phyloP scores from a whole-genome alignment of 257 asterid genomes.

The Lithospermum erythrorhizon region DNA sequence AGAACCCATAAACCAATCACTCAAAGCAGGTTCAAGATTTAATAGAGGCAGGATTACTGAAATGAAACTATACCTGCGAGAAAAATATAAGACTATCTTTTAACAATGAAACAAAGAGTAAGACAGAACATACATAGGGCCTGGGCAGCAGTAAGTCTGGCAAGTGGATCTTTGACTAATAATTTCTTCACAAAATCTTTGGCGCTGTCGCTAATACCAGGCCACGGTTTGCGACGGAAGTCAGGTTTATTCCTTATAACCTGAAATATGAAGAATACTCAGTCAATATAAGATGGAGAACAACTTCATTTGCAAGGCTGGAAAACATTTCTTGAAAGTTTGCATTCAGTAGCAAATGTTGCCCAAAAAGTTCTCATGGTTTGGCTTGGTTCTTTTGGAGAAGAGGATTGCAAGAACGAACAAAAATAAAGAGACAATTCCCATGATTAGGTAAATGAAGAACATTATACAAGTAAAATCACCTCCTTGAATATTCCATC shows the following conservation, averaged over 20 bases:
- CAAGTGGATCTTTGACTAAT: conserved; percentile 85
- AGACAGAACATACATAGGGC: conserved; percentile 61
- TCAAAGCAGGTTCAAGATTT: neutral
- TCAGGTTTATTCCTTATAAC: conserved; percentile 93
- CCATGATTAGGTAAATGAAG: no score
- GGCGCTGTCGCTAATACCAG: conserved; percentile 74
- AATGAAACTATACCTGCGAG: no score
- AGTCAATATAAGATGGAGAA: conserved; percentile 2
- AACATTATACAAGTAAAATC: neutral
- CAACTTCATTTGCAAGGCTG: neutral
- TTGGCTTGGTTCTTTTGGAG: no score
- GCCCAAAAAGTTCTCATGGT: no score
- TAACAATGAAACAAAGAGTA: neutral
- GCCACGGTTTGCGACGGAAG: conserved; percentile 97
- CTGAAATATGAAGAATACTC: conserved; percentile 21
- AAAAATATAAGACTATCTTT: no score
- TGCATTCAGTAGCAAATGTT: neutral
- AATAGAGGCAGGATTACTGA: no score
- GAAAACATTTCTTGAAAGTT: neutral
- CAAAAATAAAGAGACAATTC: no score
- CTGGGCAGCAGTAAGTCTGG: conserved; percentile 98
- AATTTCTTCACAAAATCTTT: conserved; percentile 93
- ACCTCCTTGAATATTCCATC: conserved; percentile 99
- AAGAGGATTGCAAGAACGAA: no score
- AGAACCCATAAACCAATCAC: neutral